Evolutionary conservation across 352 stramenopile species (phyloP).

Genomic region (Blastocystis sp.): DNA sequence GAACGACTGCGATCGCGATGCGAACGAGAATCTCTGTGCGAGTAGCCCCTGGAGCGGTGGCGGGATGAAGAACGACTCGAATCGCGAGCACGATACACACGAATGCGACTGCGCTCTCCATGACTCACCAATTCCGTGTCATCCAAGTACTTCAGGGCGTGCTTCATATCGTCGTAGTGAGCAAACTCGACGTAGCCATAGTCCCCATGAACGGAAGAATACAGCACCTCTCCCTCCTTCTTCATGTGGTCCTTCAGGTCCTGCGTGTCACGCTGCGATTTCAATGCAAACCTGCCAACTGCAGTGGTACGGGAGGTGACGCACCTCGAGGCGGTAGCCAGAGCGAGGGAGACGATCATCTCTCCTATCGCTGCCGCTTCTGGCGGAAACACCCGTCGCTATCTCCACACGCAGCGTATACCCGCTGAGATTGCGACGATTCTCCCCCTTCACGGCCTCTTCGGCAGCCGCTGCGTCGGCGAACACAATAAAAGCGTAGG

Average conservation of each 20-base stretch:
- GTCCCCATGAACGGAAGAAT: slow-evolving; percentile 29
- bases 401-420: slow-evolving; percentile 35
- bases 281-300: slow-evolving; percentile 49
- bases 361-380: slow-evolving; percentile 11
- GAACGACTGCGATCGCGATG: slow-evolving; percentile 1
- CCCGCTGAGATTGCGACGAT: not conserved
- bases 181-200: slow-evolving; percentile 50
- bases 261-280: not conserved
- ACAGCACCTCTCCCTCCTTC: slow-evolving; percentile 53
- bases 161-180: slow-evolving; percentile 67
- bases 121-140: slow-evolving; percentile 39
- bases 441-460: slow-evolving; percentile 50
- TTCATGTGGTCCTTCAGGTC: slow-evolving; percentile 67
- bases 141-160: slow-evolving; percentile 53
- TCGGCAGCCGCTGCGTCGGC: slow-evolving; percentile 16
- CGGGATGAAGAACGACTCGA: not conserved
- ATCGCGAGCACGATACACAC: slow-evolving; percentile 13
- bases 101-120: slow-evolving; percentile 31
- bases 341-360: slow-evolving; percentile 17
- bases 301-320: slow-evolving; percentile 53
- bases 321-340: slow-evolving; percentile 38
- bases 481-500: slow-evolving; percentile 50
- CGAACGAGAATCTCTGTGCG: too few relatives aligned
- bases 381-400: not conserved
- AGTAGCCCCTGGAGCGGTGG: too few relatives aligned